A percentile compares a stretch with the other conserved stretches of the same genome.
Conservation (phyloP, 2,329 filamentous ascomycete species). For the Xylariaceae sp. region DNA sequence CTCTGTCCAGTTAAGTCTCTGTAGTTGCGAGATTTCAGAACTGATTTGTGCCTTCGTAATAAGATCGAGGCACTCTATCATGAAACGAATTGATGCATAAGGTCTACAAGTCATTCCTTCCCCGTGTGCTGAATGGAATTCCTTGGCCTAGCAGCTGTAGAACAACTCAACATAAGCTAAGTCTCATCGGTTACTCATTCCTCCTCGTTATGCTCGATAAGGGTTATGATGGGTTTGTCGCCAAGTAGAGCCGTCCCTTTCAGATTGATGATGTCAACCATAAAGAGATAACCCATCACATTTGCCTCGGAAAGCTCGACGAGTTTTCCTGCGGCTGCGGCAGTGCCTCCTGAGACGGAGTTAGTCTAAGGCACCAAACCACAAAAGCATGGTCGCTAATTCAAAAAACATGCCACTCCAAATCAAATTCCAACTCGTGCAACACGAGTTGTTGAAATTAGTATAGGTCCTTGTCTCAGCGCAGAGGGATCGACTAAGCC, state of each 20-base stretch:
- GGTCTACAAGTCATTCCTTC: not conserved
- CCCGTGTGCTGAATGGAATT: slow-evolving; percentile 3
- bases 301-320: slow-evolving; percentile 84
- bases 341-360: slow-evolving; percentile 76
- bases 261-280: slow-evolving; percentile 92
- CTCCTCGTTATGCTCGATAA: slow-evolving; percentile 65
- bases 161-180: slow-evolving; percentile 3
- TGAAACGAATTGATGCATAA: slow-evolving; percentile 20
- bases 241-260: slow-evolving; percentile 90
- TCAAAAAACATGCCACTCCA: not conserved
- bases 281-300: slow-evolving; percentile 90
- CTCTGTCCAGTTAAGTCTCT: slow-evolving; percentile 17
- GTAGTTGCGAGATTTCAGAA: slow-evolving; percentile 12
- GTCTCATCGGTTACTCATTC: slow-evolving; percentile 28
- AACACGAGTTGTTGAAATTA: not conserved
- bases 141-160: slow-evolving; percentile 2
- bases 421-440: not conserved
- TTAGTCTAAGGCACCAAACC: slow-evolving; percentile 30
- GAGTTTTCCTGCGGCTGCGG: slow-evolving; percentile 83
- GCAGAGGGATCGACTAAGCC: not conserved
- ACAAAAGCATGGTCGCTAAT: not conserved
- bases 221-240: slow-evolving; percentile 76
- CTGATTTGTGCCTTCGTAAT: slow-evolving; percentile 19
- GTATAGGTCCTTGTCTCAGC: not conserved
- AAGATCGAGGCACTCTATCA: slow-evolving; percentile 22